These are phyloP conservation scores for Apiospora pterosperma DNA, from an alignment of 2,329 filamentous ascomycete species.

Conservation along the genomic window DNA sequence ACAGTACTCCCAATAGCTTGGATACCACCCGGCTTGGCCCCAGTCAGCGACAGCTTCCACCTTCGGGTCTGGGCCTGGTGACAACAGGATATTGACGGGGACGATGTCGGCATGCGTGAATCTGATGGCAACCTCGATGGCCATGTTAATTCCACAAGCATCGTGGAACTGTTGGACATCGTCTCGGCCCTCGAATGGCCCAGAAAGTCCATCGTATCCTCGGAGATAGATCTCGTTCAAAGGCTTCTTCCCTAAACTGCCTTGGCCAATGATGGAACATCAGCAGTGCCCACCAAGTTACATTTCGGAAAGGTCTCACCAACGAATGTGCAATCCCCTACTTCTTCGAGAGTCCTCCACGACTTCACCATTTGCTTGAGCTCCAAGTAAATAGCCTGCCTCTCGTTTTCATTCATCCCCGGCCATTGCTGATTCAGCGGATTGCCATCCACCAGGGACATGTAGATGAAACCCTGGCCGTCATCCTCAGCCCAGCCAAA, in stretches of 20 bases:
- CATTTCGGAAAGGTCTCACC: not conserved
- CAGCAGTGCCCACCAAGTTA: not conserved
- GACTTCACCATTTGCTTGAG: constrained; percentile 17
- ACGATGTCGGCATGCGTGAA: constrained; percentile 2
- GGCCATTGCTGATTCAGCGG: not conserved
- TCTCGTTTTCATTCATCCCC: constrained; percentile 1
- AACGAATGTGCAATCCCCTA: not conserved
- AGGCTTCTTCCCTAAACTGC: constrained; percentile 22
- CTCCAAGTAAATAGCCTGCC: constrained; percentile 25
- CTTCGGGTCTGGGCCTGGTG: not conserved
- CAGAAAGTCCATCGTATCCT: constrained; percentile 14
- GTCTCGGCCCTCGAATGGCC: constrained; percentile 26
- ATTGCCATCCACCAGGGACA: not conserved
- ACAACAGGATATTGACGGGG: constrained; percentile 3
- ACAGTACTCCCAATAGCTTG: not conserved
- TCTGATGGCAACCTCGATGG: constrained; percentile 14
- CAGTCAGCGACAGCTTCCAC: constrained; percentile 1
- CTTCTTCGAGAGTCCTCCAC: constrained; percentile 3
- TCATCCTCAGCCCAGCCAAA: constrained; percentile 7
- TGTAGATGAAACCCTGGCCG: constrained; percentile 3
- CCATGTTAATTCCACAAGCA: constrained; percentile 26
- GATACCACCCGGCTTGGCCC: constrained; percentile 5
- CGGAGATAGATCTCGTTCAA: constrained; percentile 29
- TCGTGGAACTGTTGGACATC: constrained; percentile 29
- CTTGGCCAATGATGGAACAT: constrained; percentile 21